These are phyloP conservation scores for Sordariomycetes sp. DNA, from an alignment of 2,329 filamentous ascomycete genomes.

Conservation along the genomic window DNA sequence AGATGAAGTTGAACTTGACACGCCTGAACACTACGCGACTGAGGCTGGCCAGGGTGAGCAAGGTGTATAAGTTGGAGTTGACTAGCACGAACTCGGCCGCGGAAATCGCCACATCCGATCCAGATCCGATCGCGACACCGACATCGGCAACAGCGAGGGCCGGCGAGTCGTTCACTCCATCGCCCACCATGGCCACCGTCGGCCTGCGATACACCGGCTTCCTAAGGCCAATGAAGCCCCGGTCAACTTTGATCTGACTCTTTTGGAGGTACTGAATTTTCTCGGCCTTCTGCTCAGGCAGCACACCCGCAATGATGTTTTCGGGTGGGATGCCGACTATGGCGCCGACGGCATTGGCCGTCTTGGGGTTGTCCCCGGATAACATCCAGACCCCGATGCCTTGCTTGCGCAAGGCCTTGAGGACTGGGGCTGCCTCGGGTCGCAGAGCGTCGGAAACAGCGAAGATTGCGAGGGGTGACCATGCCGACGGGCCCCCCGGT, in stretches of 20 bases:
- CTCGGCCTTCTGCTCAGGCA: slow-evolving; percentile 73
- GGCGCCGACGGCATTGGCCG: slow-evolving; percentile 68
- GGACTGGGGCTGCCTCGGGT: slow-evolving; percentile 56
- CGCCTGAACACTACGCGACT: slow-evolving; percentile 52
- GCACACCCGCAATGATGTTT: slow-evolving; percentile 79
- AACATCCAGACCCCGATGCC: slow-evolving; percentile 83
- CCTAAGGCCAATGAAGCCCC: background rate
- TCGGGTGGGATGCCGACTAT: slow-evolving; percentile 62
- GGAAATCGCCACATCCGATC: slow-evolving; percentile 55
- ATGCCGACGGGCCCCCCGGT: slow-evolving; percentile 15
- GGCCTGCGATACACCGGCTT: slow-evolving; percentile 30
- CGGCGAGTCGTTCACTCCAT: slow-evolving; percentile 60
- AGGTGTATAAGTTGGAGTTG: slow-evolving; percentile 48
- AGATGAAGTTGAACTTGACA: slow-evolving; percentile 59
- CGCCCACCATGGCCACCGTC: slow-evolving; percentile 64
- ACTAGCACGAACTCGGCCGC: slow-evolving; percentile 59
- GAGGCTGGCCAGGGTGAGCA: slow-evolving; percentile 51
- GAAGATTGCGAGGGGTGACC: slow-evolving; percentile 54
- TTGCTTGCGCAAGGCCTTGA: slow-evolving; percentile 52
- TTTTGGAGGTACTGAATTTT: slow-evolving; percentile 56
- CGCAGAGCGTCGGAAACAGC: slow-evolving; percentile 77
- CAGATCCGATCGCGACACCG: slow-evolving; percentile 58
- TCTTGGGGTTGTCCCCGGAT: slow-evolving; percentile 82
- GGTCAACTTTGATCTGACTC: slow-evolving; percentile 4
- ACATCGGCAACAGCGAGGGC: slow-evolving; percentile 58